Base-by-base conservation (phyloP, 139 green algal genomes). In the Chlamydomonas sphaeroides region DNA sequence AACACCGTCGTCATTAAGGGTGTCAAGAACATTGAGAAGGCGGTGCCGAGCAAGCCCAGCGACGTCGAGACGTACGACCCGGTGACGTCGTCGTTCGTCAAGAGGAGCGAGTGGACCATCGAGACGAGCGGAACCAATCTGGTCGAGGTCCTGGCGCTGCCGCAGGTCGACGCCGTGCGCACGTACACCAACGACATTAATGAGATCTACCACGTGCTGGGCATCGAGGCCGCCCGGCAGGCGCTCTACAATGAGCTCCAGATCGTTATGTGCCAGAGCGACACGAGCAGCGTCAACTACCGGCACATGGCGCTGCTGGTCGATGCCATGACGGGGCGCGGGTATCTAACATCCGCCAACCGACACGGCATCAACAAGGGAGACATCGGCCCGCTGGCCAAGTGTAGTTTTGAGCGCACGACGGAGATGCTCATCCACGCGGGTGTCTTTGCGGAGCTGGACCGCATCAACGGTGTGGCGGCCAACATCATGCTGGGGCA, bases 61-160 rank as follows among this genome's bases (percentile, higher is more conserved):
- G 71, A 33, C 23, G 86, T 57, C 17, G 82, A 91, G 61, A 74
- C 88, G 41, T 80, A 80, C 74, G 74, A 80, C 74, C 35, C 25
- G 39, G 74, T 71, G 17, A 45, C n/a, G 41, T 61, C 62, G 42
- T n/a, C 2, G 61, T 82, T 82, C 59, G 32, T 32, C 42, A 82
- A 82, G 75, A 65, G 65, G n/a, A 90, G 93, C 35, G 96, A 99
- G 91, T 99, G 96, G 96, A 89, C 99, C 74, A 90, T 99, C 79
- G 97, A 99, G 85, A 99, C 97, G 32, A 97, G 99, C 80, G 97
- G 97, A 32, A 92, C 98, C 83, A 99, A 98, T 84, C 90, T 99
- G 67, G 87, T 49, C 21, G 85, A 95, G 88, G 96, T 99, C 67
- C 94, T 99, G 89, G 89, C 90, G 51, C 91, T 98, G 68, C 89